Conservation (phyloP, 1,139 yeast genomes). For the Geotrichum fermentans region DNA sequence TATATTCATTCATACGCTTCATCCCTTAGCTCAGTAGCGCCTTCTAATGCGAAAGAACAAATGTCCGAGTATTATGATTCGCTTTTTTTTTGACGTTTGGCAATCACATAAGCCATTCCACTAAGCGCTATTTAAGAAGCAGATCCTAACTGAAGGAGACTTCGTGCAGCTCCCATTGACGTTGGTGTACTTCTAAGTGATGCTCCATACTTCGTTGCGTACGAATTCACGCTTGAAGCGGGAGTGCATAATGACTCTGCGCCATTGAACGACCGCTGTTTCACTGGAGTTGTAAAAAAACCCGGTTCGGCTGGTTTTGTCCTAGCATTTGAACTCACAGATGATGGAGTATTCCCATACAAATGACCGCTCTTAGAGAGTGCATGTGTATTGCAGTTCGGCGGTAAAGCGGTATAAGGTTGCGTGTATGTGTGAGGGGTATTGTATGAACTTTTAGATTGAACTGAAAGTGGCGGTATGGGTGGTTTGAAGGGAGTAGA, state of each 20-base stretch:
- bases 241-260: not conserved
- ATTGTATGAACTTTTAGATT: too few relatives aligned
- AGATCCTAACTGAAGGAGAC: conserved; percentile 7
- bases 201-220: not conserved
- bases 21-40: too few relatives aligned
- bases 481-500: not conserved
- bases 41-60: too few relatives aligned
- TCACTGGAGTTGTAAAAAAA: not conserved
- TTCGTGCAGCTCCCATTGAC: conserved; percentile 6
- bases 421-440: too few relatives aligned
- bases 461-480: too few relatives aligned
- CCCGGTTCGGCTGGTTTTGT: not conserved
- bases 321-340: not conserved
- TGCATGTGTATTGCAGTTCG: not conserved
- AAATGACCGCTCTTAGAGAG: not conserved
- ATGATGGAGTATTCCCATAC: not conserved
- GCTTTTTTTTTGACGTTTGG: too few relatives aligned
- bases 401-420: not conserved
- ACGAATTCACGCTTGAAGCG: not conserved
- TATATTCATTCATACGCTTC: too few relatives aligned
- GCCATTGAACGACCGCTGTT: not conserved
- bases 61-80: too few relatives aligned
- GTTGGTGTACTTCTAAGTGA: conserved; percentile 2
- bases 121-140: not conserved
- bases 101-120: too few relatives aligned